Evolutionary conservation across 805 yeast species (phyloP).

Genomic region (Starmerella stigmatis): DNA sequence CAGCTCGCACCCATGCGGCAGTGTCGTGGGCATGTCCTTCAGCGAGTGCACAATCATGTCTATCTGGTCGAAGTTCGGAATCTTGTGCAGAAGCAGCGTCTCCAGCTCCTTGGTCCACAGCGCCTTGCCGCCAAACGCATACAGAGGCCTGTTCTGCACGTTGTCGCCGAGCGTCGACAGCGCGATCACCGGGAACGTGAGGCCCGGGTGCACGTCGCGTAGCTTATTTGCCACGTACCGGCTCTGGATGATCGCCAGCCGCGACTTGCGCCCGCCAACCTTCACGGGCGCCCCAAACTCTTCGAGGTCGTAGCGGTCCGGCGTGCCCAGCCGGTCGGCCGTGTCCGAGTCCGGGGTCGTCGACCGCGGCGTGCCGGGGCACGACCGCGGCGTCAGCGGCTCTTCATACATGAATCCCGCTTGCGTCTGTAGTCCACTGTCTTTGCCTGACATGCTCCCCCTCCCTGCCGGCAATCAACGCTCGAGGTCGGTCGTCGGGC

Average conservation of each 20-base stretch:
- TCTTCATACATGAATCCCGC: not conserved
- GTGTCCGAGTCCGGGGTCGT: not conserved
- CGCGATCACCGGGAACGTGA: slow-evolving; percentile 66
- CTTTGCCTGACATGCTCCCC: not conserved
- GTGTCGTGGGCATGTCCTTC: slow-evolving; percentile 79
- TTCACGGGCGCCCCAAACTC: slow-evolving; percentile 23
- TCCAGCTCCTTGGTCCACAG: slow-evolving; percentile 95
- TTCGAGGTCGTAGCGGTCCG: slow-evolving; percentile 26
- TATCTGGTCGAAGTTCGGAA: slow-evolving; percentile 55
- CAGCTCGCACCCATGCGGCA: slow-evolving; percentile 81
- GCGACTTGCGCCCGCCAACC: slow-evolving; percentile 82
- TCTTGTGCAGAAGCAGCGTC: slow-evolving; percentile 49
- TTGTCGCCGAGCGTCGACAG: slow-evolving; percentile 85
- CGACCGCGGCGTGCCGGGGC: slow-evolving; percentile 9
- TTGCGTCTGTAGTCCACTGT: not conserved
- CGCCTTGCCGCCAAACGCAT: slow-evolving; percentile 92
- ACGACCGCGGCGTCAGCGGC: slow-evolving; percentile 8
- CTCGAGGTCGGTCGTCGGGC: not conserved
- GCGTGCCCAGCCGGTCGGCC: slow-evolving; percentile 23
- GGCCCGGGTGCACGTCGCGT: slow-evolving; percentile 48
- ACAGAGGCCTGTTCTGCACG: slow-evolving; percentile 71
- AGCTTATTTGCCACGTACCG: slow-evolving; percentile 59
- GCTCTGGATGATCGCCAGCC: slow-evolving; percentile 78
- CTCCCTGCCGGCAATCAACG: not conserved
- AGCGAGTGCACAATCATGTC: slow-evolving; percentile 89